These are phyloP conservation scores for Claviceps pazoutovae DNA, from an alignment of 2,329 filamentous ascomycete genomes.

Conservation along the genomic window DNA sequence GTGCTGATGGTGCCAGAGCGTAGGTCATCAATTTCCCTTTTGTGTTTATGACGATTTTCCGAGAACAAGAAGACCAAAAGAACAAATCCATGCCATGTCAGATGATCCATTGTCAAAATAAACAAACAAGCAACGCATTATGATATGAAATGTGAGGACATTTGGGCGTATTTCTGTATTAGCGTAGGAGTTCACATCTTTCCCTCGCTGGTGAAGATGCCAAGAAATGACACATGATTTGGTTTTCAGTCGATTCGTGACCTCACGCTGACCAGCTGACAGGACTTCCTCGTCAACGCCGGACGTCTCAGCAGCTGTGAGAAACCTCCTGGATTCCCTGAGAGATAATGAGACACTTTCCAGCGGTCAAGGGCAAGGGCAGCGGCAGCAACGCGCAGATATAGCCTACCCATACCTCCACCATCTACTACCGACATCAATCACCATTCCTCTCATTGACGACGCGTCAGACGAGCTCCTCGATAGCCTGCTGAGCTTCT, in stretches of 20 bases:
- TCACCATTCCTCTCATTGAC: slow-evolving; percentile 66
- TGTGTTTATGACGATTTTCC: slow-evolving; percentile 13
- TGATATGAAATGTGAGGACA: slow-evolving; percentile 5
- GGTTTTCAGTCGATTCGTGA: slow-evolving; percentile 1
- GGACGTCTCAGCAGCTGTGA: slow-evolving; percentile 66
- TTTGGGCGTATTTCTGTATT: slow-evolving; percentile 16
- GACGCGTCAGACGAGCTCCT: slow-evolving; percentile 48
- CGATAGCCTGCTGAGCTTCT: slow-evolving; percentile 60
- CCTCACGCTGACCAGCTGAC: slow-evolving; percentile 29
- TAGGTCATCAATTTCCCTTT: slow-evolving; percentile 51
- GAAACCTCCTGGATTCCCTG: slow-evolving; percentile 78
- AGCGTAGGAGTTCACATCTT: slow-evolving; percentile 11
- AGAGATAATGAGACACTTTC: slow-evolving; percentile 37
- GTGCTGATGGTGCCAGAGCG: slow-evolving; percentile 96
- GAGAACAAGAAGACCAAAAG: slow-evolving; percentile 6
- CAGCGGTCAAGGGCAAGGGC: slow-evolving; percentile 17
- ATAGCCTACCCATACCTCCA: slow-evolving; percentile 69
- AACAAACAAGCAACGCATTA: slow-evolving; percentile 1
- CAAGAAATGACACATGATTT: slow-evolving; percentile 8
- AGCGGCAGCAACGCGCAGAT: slow-evolving; percentile 22
- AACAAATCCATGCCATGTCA: background rate
- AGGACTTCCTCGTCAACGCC: slow-evolving; percentile 46
- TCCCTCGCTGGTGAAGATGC: slow-evolving; percentile 13
- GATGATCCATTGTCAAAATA: slow-evolving; percentile 1
- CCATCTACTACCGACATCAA: slow-evolving; percentile 67